Evolutionary conservation across 1,284 basidiomycete species (phyloP).

Genomic region (Boletus albobrunnescens): DNA sequence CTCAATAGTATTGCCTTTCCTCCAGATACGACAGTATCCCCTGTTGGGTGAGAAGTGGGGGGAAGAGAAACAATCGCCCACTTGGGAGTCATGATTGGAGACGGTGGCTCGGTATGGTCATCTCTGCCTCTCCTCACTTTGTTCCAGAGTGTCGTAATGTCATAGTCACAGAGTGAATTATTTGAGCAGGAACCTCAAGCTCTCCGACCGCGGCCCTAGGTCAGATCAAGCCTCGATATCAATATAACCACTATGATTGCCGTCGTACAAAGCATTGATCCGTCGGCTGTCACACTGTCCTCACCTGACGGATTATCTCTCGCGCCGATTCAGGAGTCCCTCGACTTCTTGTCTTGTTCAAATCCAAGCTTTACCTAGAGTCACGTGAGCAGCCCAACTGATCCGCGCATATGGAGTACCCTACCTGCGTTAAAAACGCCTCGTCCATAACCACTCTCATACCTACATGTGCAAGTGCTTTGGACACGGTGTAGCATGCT

Average conservation of each 20-base stretch:
- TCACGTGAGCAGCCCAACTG: neutral
- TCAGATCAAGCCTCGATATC: neutral
- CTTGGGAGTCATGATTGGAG: too few species aligned
- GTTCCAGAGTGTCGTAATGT: too few species aligned
- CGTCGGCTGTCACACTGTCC: neutral
- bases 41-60: neutral
- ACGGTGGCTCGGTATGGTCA: too few species aligned
- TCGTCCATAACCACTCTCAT: slow-evolving; percentile 55
- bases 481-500: slow-evolving; percentile 51
- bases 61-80: neutral
- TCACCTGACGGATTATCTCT: neutral
- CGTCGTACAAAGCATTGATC: neutral
- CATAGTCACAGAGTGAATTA: too few species aligned
- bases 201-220: neutral
- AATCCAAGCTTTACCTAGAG: slow-evolving; percentile 28
- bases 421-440: slow-evolving; percentile 25
- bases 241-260: neutral
- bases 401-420: neutral
- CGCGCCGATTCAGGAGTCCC: slow-evolving; percentile 1
- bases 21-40: neutral
- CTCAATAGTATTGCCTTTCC: neutral
- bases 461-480: slow-evolving; percentile 57
- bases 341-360: slow-evolving; percentile 25
- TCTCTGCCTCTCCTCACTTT: too few species aligned
- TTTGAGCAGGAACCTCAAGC: too few species aligned